Evolutionary conservation across 108 stramenopile genomes (phyloP).

Genomic region (Cyclotella atomus): DNA sequence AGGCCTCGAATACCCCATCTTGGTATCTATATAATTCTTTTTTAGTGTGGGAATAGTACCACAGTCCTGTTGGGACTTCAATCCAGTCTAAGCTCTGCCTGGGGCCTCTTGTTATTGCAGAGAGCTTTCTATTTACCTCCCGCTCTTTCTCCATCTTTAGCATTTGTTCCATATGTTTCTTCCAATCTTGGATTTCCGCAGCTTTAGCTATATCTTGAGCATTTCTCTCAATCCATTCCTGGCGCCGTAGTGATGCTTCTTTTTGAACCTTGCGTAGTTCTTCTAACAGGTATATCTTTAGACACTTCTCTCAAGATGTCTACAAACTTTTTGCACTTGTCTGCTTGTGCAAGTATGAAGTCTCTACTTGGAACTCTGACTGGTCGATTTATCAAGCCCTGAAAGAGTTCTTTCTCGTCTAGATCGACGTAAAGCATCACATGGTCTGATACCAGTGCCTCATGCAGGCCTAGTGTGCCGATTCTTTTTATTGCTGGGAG

Average conservation of each 20-base stretch:
- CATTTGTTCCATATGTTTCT: constrained; percentile 10
- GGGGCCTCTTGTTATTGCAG: background rate
- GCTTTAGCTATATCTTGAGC: constrained; percentile 1
- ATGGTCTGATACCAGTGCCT: constrained; percentile 1
- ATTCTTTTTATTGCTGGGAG: background rate
- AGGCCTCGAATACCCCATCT: constrained; percentile 1
- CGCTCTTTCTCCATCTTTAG: background rate
- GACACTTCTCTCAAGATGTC: background rate
- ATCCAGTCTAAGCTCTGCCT: background rate
- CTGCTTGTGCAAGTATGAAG: constrained; percentile 4
- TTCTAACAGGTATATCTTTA: background rate
- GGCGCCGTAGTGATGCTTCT: background rate
- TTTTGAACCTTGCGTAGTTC: constrained; percentile 12
- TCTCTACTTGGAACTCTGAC: background rate
- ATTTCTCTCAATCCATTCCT: constrained; percentile 10
- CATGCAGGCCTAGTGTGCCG: constrained; percentile 10
- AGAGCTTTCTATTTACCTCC: background rate
- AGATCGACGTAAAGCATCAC: constrained; percentile 1
- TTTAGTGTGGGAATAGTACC: background rate
- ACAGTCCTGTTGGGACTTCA: background rate
- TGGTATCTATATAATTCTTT: background rate
- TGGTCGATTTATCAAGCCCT: constrained; percentile 5
- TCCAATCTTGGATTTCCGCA: constrained; percentile 3
- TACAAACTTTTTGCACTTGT: constrained; percentile 4
- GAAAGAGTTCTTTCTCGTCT: background rate